phyloP scores from a whole-genome alignment of 371 early-diverging fungal species.

The Rhizopus arrhizus region DNA sequence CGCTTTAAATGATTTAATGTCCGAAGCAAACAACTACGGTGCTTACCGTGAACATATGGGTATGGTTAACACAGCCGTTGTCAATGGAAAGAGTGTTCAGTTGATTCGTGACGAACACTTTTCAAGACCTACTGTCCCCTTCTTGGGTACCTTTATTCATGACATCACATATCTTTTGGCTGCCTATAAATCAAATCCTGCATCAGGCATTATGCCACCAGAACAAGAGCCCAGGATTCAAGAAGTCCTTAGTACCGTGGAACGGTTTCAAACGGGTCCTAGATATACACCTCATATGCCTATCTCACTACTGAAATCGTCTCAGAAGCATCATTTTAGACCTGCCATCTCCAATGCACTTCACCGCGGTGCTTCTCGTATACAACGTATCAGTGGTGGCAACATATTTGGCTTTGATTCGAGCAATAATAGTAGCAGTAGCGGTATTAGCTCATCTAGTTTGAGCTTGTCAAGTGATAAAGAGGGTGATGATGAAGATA shows the following conservation, averaged over 20 bases:
- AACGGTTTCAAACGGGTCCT: slow-evolving; percentile 65
- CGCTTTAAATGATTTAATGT: slow-evolving; percentile 64
- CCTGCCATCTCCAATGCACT: slow-evolving; percentile 57
- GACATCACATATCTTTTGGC: slow-evolving; percentile 78
- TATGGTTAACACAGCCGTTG: slow-evolving; percentile 39
- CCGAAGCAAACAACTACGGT: slow-evolving; percentile 74
- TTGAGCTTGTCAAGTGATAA: slow-evolving; percentile 5
- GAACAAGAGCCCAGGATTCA: slow-evolving; percentile 58
- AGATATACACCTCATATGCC: slow-evolving; percentile 61
- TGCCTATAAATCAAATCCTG: slow-evolving; percentile 53
- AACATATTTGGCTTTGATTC: slow-evolving; percentile 43
- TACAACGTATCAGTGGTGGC: slow-evolving; percentile 49
- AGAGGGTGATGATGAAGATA: slow-evolving; percentile 43
- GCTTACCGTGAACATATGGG: slow-evolving; percentile 72
- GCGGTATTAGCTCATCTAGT: neutral
- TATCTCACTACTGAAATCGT: slow-evolving; percentile 51
- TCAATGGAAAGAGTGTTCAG: slow-evolving; percentile 44
- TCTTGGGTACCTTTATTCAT: slow-evolving; percentile 78
- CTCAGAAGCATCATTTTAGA: slow-evolving; percentile 60
- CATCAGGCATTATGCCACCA: slow-evolving; percentile 23
- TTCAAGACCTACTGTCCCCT: slow-evolving; percentile 72
- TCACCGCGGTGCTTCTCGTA: slow-evolving; percentile 54
- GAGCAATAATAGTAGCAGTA: slow-evolving; percentile 10
- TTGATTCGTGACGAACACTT: slow-evolving; percentile 49
- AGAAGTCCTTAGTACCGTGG: slow-evolving; percentile 55